These are phyloP conservation scores for Hylodesmum podocarpum DNA, from an alignment of 306 rosid species.

Conservation along the genomic window DNA sequence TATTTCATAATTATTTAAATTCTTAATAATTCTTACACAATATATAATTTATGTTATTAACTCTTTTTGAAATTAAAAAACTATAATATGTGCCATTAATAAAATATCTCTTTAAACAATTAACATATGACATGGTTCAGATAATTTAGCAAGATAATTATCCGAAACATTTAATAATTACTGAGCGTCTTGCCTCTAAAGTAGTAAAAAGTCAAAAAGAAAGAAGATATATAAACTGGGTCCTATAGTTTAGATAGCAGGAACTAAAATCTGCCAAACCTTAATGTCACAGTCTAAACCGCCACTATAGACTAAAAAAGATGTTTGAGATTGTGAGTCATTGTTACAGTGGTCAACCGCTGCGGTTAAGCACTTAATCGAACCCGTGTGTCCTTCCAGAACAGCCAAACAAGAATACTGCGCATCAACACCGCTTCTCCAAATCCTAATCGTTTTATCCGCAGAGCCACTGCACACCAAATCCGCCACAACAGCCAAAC, in stretches of 20 bases:
- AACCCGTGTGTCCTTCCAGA: conserved; percentile 72
- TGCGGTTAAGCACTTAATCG: conserved; percentile 75
- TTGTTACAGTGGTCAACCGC: conserved; percentile 40
- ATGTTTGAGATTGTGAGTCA: conserved; percentile 34
- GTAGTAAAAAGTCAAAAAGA: background rate
- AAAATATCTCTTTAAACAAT: too few relatives aligned
- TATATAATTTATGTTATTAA: too few relatives aligned
- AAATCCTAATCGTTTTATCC: conserved; percentile 69
- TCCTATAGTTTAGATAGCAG: conserved; percentile 29
- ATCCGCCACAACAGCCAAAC: conserved; percentile 63
- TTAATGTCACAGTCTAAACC: conserved; percentile 77
- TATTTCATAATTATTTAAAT: too few relatives aligned
- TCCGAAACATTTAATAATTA: too few relatives aligned
- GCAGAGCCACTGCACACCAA: conserved; percentile 88
- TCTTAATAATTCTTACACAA: too few relatives aligned
- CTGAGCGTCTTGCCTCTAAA: background rate
- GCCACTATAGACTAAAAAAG: conserved; percentile 68
- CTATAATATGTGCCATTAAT: too few relatives aligned
- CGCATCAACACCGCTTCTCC: conserved; percentile 60
- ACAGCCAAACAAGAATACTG: conserved; percentile 66
- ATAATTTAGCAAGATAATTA: too few relatives aligned
- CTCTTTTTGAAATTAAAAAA: too few relatives aligned
- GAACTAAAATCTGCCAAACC: conserved; percentile 72
- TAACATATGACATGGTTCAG: too few relatives aligned
- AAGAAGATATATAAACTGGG: background rate